Conservation (phyloP, 768 basidiomycete genomes). For the Boletus subparvulus region DNA sequence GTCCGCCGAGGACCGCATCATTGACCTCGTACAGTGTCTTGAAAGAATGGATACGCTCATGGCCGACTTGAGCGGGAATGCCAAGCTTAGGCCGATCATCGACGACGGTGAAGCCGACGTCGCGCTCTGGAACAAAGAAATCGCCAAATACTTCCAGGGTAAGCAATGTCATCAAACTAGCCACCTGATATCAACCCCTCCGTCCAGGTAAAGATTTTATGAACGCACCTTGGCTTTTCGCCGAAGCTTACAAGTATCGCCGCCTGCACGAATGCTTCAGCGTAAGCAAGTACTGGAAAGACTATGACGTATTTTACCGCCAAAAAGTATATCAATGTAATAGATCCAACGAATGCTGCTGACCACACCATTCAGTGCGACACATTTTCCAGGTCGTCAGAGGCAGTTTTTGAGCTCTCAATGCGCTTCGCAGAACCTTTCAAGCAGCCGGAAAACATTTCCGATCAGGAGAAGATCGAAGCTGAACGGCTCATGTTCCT, state of each 20-base stretch:
- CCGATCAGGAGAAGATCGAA: slow-evolving; percentile 56
- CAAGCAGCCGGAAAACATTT: slow-evolving; percentile 53
- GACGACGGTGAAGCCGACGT: slow-evolving; percentile 93
- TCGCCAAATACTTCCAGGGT: slow-evolving; percentile 92
- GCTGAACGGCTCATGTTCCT: slow-evolving; percentile 84
- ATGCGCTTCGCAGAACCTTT: slow-evolving; percentile 88
- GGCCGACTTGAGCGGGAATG: slow-evolving; percentile 80
- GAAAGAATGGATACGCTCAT: slow-evolving; percentile 89
- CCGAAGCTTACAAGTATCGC: slow-evolving; percentile 92
- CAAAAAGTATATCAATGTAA: slow-evolving; percentile 61
- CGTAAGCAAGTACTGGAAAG: slow-evolving; percentile 82
- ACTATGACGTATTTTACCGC: slow-evolving; percentile 93
- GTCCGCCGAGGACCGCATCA: slow-evolving; percentile 76
- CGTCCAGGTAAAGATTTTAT: slow-evolving; percentile 79
- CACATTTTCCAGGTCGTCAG: slow-evolving; percentile 88
- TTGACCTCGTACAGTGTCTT: slow-evolving; percentile 84
- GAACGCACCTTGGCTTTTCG: slow-evolving; percentile 96
- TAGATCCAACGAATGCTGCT: not conserved
- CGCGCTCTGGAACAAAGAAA: slow-evolving; percentile 96
- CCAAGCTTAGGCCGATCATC: slow-evolving; percentile 80
- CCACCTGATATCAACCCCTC: not conserved
- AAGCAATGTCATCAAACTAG: slow-evolving; percentile 16
- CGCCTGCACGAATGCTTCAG: slow-evolving; percentile 93
- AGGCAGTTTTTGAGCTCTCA: slow-evolving; percentile 93
- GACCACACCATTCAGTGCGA: slow-evolving; percentile 60